phyloP scores from a whole-genome alignment of 2,329 filamentous ascomycete species.

The Arthrobotrys iridis region DNA sequence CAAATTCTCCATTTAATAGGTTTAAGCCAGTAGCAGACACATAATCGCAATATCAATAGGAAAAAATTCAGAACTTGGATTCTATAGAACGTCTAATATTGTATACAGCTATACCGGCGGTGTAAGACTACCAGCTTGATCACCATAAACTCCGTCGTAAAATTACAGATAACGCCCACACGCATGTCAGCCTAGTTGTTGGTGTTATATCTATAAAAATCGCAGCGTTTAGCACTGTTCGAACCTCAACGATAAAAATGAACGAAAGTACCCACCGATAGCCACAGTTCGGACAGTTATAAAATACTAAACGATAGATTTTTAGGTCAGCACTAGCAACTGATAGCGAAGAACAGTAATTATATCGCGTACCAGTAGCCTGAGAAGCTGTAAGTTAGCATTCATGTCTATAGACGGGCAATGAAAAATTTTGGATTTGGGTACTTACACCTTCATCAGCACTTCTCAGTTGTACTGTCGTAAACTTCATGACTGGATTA shows the following conservation, averaged over 20 bases:
- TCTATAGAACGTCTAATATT: no score
- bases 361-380: slow-evolving; percentile 42
- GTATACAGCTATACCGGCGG: no score
- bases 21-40: no score
- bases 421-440: not conserved
- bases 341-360: no score
- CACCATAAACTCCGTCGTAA: not conserved
- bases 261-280: slow-evolving; percentile 18
- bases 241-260: not conserved
- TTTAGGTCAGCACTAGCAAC: no score
- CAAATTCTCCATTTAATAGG: no score
- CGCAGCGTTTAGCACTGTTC: slow-evolving; percentile 17
- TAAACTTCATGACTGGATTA: slow-evolving; percentile 81
- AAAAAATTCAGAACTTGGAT: no score
- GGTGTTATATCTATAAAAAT: slow-evolving; percentile 35
- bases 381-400: not conserved
- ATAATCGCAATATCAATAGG: no score
- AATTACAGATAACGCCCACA: not conserved
- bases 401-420: not conserved
- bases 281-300: slow-evolving; percentile 45
- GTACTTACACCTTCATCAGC: slow-evolving; percentile 92
- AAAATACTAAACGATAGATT: slow-evolving; percentile 38
- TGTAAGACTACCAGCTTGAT: not conserved
- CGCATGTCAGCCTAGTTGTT: slow-evolving; percentile 25
- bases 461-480: slow-evolving; percentile 84